phyloP scores from a whole-genome alignment of 768 basidiomycete genomes.

The Leccinum disarticulatum region DNA sequence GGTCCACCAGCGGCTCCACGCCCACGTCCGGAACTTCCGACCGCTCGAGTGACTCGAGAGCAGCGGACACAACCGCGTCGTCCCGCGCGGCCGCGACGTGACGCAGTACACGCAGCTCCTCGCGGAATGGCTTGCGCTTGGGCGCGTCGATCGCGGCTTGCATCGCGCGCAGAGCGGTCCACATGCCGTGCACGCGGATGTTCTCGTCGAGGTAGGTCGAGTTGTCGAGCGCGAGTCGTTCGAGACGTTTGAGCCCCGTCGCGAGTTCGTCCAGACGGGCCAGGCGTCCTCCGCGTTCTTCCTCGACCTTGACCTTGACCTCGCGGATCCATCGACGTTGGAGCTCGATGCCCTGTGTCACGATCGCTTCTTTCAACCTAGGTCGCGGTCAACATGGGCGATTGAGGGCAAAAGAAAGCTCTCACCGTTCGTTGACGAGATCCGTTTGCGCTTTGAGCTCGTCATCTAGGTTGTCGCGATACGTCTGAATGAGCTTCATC shows the following conservation, averaged over 20 bases:
- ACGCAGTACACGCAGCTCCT: slow-evolving; percentile 82
- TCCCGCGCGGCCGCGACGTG: slow-evolving; percentile 71
- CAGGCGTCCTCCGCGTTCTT: slow-evolving; percentile 93
- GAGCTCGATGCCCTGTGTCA: slow-evolving; percentile 95
- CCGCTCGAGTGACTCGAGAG: not conserved
- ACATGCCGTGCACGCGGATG: slow-evolving; percentile 85
- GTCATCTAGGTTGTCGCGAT: slow-evolving; percentile 80
- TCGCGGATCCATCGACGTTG: slow-evolving; percentile 97
- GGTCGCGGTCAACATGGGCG: not conserved
- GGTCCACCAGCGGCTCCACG: not conserved
- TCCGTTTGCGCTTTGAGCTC: slow-evolving; percentile 89
- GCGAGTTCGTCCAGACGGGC: slow-evolving; percentile 94
- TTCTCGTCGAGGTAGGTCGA: slow-evolving; percentile 92
- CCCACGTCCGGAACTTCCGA: not conserved
- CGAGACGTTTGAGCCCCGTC: slow-evolving; percentile 85
- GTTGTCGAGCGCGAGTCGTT: slow-evolving; percentile 90
- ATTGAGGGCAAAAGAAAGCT: not conserved
- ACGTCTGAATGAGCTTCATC: slow-evolving; percentile 66
- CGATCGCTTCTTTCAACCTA: slow-evolving; percentile 91
- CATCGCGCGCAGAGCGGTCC: slow-evolving; percentile 88
- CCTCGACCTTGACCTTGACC: slow-evolving; percentile 93
- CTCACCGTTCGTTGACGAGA: slow-evolving; percentile 91
- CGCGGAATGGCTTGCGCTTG: slow-evolving; percentile 80
- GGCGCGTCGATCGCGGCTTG: slow-evolving; percentile 63
- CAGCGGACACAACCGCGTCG: slow-evolving; percentile 52